These are phyloP conservation scores for Podospora pseudoanserina DNA, from an alignment of 495 filamentous ascomycete genomes.

Conservation along the genomic window DNA sequence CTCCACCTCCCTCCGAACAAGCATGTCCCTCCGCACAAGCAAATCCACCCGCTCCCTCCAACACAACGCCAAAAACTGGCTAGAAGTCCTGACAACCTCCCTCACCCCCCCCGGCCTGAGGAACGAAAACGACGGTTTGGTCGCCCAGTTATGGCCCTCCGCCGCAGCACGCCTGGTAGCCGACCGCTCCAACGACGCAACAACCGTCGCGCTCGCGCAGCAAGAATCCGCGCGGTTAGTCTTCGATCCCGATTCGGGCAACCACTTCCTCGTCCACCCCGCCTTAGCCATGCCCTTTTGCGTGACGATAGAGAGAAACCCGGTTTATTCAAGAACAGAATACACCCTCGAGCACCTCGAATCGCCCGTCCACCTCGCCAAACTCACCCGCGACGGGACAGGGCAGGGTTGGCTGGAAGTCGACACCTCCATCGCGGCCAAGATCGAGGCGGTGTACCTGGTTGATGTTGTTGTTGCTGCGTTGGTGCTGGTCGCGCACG, in stretches of 20 bases:
- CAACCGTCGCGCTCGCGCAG: constrained; percentile 61
- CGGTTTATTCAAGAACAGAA: constrained; percentile 53
- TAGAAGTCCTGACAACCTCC: constrained; percentile 56
- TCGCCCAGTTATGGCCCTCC: constrained; percentile 69
- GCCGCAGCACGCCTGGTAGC: constrained; percentile 67
- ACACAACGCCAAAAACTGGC: constrained; percentile 35
- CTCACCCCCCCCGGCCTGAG: constrained; percentile 57
- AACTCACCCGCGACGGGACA: constrained; percentile 50
- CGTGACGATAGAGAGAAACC: constrained; percentile 48
- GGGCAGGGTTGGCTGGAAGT: constrained; percentile 52
- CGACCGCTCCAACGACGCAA: constrained; percentile 58
- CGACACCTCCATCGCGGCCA: constrained; percentile 48
- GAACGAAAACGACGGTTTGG: constrained; percentile 62
- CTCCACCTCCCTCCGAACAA: constrained; percentile 18
- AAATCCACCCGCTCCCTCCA: constrained; percentile 10
- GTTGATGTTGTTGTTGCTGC: constrained; percentile 72
- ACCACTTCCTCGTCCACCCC: constrained; percentile 72
- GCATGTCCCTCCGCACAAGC: constrained; percentile 10
- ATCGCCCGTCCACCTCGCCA: constrained; percentile 48
- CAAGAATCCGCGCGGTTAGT: constrained; percentile 69
- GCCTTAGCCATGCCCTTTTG: constrained; percentile 57
- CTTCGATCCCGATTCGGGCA: constrained; percentile 59
- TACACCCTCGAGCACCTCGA: constrained; percentile 62
- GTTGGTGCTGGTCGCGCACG: constrained; percentile 63
- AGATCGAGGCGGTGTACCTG: constrained; percentile 61